Evolutionary conservation across 345 rosid species (phyloP), one percentile per base, ranked within the genome.

Genomic region (Brassica incana): DNA sequence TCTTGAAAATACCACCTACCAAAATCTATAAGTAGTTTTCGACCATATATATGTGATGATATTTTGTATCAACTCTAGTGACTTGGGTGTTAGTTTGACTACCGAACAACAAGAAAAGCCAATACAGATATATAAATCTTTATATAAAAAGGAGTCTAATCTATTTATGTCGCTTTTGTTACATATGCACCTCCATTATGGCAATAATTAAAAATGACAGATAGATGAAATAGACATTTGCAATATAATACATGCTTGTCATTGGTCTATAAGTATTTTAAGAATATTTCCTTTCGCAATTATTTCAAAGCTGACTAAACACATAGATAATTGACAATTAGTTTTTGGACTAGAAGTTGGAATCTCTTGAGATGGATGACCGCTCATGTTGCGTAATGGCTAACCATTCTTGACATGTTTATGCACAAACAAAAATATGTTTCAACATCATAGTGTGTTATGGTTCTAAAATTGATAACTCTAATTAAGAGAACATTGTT

Each of bases 21-120:
- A 62, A 74, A 80, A 75, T 73, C 70, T 67, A 67, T 68, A 68
- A 68, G 78, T 79, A 61, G 78, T 74, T 79, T 74, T 68, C 16
- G 78, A 68, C 74, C 82, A 79, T 79, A 45, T 67, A 38, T 72
- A 66, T 72, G 10, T 60, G 65, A 7, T 43, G 23, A 71, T 52
- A 38, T 52, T 36, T 38, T 38, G 20, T 33, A 63, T 50, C 43
- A 78, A 25, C 23, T 64, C 6, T 33, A 40, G 62, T 73, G 73
- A 78, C 73, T 52, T 71, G 72, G 45, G 62, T 75, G 18, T 64
- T 72, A 80, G 79, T 64, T 80, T 80, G 79, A 75, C 83, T 80
- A 61, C 62, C 76, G 11, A 80, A 63, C 36, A 70, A 61, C 72
- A 38, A 69, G 79, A 80, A 80, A 63, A 74, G 67, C 71, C 83